Evolutionary conservation across 2,329 filamentous ascomycete genomes (phyloP), one percentile per base, ranked within the genome.

Genomic region (Pseudogymnoascus sp.): DNA sequence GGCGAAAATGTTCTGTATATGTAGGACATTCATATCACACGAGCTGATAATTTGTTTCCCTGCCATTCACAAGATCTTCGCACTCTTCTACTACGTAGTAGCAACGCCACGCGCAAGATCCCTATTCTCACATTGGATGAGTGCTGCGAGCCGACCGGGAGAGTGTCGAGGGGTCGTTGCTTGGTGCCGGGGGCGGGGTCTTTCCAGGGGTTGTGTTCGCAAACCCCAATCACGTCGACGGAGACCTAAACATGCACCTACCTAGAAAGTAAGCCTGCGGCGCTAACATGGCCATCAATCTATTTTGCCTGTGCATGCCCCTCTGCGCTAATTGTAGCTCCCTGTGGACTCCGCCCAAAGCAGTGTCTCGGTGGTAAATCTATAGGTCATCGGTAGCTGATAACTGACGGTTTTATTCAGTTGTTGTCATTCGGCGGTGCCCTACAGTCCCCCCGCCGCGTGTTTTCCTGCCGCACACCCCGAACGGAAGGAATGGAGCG

Each of bases 211-310:
- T 33, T 33, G 50, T 56, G 26, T 33, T 33, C 26, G 13, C n/a
- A 19, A 33, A 10, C 42, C n/a, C 50, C 50, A 56, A 56, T 56
- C 50, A 56, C 33, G 29, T 56, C 33, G 29, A 29, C 21, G 29
- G 29, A 56, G 50, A 56, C n/a, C 26, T 19, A 13, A 56, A 56
- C 50, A 56, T 56, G 50, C 50, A 56, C 50, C 50, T 56, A 33
- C 50, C 50, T 56, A 16, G 50, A 7, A 33, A 56, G 50, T 19
- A 56, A 56, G 29, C n/a, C n/a, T 19, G 4, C 1, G 26, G n/a
- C n/a, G 29, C 50, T 56, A 56, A 56, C 16, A 19, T n/a, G 78
- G 26, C 86, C 72, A 21, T 56, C 29, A 56, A 33, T 56, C 29
- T 56, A 56, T 56, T 56, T 35, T 5, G 29, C 19, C 29, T 56